These are phyloP conservation scores for Neolentinus lepideus DNA, from an alignment of 1,284 basidiomycete species.

Conservation along the genomic window DNA sequence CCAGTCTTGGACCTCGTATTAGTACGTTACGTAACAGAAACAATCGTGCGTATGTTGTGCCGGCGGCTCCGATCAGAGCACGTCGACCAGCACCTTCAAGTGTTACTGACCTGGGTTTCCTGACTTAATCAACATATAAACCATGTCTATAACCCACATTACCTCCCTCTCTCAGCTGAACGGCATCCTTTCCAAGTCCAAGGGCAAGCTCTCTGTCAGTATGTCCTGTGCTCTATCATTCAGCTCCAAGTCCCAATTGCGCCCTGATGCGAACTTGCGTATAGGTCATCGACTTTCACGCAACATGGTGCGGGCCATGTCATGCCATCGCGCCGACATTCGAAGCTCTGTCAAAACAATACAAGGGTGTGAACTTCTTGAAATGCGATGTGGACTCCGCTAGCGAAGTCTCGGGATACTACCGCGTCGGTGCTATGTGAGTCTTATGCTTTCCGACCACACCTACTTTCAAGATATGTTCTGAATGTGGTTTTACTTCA, in stretches of 20 bases:
- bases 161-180: constrained; percentile 56
- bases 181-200: constrained; percentile 47
- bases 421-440: constrained; percentile 62
- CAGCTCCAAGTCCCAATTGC: neutral
- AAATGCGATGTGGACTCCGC: constrained; percentile 76
- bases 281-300: constrained; percentile 80
- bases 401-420: constrained; percentile 52
- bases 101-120: neutral
- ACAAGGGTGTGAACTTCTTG: constrained; percentile 64
- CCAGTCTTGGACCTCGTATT: no score
- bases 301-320: constrained; percentile 79
- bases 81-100: neutral
- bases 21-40: no score
- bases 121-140: neutral
- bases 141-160: constrained; percentile 56
- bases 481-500: no score
- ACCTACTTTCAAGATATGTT: no score
- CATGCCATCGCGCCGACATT: constrained; percentile 70
- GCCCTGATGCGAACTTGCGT: neutral
- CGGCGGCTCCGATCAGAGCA: neutral
- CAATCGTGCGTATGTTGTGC: no score
- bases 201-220: constrained; percentile 58
- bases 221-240: constrained; percentile 5
- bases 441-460: constrained; percentile 13
- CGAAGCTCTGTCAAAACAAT: constrained; percentile 60